Base-by-base conservation (phyloP, 2,329 filamentous ascomycete species). In the Anthostomella pinea region DNA sequence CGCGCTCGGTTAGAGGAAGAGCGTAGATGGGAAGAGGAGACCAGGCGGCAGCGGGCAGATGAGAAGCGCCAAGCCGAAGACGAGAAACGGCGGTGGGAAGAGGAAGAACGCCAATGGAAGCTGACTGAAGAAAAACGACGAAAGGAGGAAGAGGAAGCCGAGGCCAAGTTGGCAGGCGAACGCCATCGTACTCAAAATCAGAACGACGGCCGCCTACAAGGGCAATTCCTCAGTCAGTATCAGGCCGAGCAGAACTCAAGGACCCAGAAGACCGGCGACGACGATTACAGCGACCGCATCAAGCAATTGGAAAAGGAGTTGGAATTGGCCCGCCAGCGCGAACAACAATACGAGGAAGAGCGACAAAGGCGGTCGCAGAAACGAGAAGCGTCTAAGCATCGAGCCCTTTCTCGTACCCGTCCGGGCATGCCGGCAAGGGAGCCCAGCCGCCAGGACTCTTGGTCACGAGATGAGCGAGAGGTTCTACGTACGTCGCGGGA, bases 211-310 rank as follows among this genome's bases (percentile, higher is more conserved):
- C 78, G 82, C 44, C 70, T 95, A 15, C 83, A 82, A 42, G 89
- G 89, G 3, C 89, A 95, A 57, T 90, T 83, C 52, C 73, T 95
- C 33, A 91, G 86, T 56, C 85, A 95, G 57, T 95, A 95, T 58
- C 84, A 87, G 59, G 80, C 83, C 14, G 82, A 87, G 49, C 80
- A 85, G 57, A 61, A 70, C 43, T 55, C 62, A 35, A 49, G 53
- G 51, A 58, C 64, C 40, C 56, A 56, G 54, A 64, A 56, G 14
- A 62, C 57, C 17, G 62, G 62, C 26, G 59, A 56, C 30, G 62
- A 60, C 13, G 68, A 70, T 35, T 74, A 91, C 59, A 78, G 72
- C 45, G 76, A 73, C 46, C 80, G 89, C 25, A 82, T 96, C 45
- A 77, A 77, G 52, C 83, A 96, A 58, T 72, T 97, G 5, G 91